Conservation (phyloP, 2,329 filamentous ascomycete genomes). For the Arthroderma sp. region DNA sequence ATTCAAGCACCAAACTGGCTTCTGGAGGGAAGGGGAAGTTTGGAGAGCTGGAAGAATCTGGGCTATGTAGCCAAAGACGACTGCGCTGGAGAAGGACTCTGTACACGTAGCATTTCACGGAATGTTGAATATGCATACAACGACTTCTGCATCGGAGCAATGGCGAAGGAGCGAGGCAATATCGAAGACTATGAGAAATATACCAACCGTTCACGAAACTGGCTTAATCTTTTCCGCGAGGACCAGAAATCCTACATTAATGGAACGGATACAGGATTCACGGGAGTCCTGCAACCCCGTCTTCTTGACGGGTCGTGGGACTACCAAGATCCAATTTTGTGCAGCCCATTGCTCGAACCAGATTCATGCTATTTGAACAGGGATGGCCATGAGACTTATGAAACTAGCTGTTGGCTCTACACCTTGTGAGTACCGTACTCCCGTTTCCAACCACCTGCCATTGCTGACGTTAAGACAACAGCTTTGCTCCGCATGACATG, state of each 20-base stretch:
- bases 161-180: constrained; percentile 45
- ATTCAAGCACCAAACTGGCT: constrained; percentile 58
- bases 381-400: constrained; percentile 54
- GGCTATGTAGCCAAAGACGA: constrained; percentile 61
- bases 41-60: constrained; percentile 57
- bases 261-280: constrained; percentile 51
- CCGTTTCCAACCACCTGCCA: too few species aligned
- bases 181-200: constrained; percentile 47
- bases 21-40: constrained; percentile 55
- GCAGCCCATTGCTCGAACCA: constrained; percentile 40
- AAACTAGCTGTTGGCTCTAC: constrained; percentile 51
- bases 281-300: constrained; percentile 58
- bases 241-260: constrained; percentile 47
- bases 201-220: constrained; percentile 46
- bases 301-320: constrained; percentile 58
- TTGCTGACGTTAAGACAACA: constrained; percentile 11
- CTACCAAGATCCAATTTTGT: constrained; percentile 54
- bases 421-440: too few species aligned
- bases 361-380: constrained; percentile 42
- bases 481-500: constrained; percentile 44
- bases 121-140: constrained; percentile 70
- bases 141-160: constrained; percentile 55
- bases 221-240: constrained; percentile 54
- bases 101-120: constrained; percentile 57
- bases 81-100: constrained; percentile 50